Percentiles rank a stretch among this genome's conserved stretches.
Evolutionary conservation across 345 rosid genomes (phyloP).

Genomic region (Kernera saxatilis): DNA sequence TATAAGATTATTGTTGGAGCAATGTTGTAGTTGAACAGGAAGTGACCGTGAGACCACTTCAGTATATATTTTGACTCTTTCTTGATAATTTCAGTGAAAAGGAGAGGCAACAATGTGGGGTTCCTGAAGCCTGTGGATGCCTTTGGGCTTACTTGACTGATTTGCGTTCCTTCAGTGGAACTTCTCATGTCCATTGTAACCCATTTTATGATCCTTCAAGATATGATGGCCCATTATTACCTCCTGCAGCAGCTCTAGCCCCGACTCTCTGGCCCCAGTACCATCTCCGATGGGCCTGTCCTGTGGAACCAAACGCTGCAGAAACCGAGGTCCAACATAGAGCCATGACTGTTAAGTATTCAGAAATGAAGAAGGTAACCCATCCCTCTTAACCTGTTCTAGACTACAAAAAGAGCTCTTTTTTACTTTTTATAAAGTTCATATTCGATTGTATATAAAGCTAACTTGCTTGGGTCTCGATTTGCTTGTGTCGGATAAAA

Average conservation of each 20-base stretch:
- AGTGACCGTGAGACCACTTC: background rate
- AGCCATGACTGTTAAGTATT: slow-evolving; percentile 49
- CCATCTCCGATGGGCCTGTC: slow-evolving; percentile 99
- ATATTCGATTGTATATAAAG: background rate
- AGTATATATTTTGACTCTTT: background rate
- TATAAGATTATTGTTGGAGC: background rate
- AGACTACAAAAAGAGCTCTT: background rate
- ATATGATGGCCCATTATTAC: slow-evolving; percentile 55
- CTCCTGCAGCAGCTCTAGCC: slow-evolving; percentile 98
- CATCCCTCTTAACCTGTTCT: background rate
- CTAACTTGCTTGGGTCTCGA: background rate
- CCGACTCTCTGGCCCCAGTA: slow-evolving; percentile 97
- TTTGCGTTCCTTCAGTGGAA: slow-evolving; percentile 55
- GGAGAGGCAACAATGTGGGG: slow-evolving; percentile 70
- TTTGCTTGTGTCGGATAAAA: slow-evolving; percentile 5
- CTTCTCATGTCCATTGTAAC: slow-evolving; percentile 72
- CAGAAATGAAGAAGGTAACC: slow-evolving; percentile 69
- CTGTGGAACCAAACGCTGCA: slow-evolving; percentile 66
- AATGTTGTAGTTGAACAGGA: background rate
- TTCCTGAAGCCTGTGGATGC: slow-evolving; percentile 72
- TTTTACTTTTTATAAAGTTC: background rate
- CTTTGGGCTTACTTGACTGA: slow-evolving; percentile 83
- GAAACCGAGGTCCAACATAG: slow-evolving; percentile 72
- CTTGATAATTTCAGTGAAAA: slow-evolving; percentile 60
- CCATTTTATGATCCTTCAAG: slow-evolving; percentile 63